phyloP scores from a whole-genome alignment of 176 grass and related monocot species.

The Oryza rufipogon region DNA sequence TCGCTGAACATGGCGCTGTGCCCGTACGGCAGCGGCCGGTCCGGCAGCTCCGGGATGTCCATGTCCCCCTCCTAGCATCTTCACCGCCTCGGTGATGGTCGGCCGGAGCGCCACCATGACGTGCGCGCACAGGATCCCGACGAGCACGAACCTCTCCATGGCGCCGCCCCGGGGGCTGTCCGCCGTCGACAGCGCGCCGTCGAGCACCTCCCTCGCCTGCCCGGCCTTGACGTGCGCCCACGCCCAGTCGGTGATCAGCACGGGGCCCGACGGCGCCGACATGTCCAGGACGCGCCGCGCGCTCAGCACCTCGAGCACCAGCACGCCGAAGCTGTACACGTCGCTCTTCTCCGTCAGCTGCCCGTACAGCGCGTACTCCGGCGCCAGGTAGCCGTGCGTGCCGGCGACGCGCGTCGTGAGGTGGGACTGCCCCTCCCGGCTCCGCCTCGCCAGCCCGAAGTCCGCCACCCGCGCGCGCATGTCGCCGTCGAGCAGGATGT shows the following conservation, averaged over 20 bases:
- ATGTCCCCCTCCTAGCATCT: constrained; percentile 94
- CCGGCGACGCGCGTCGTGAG: constrained; percentile 93
- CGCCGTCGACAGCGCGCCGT: constrained; percentile 43
- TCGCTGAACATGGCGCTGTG: constrained; percentile 51
- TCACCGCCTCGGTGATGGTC: constrained; percentile 80
- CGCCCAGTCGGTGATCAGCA: constrained; percentile 93
- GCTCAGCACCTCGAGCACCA: constrained; percentile 79
- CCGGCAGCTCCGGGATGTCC: constrained; percentile 70
- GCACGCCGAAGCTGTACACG: constrained; percentile 89
- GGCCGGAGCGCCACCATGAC: constrained; percentile 93
- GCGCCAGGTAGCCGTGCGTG: constrained; percentile 86
- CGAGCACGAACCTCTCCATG: constrained; percentile 88
- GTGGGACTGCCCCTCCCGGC: constrained; percentile 85
- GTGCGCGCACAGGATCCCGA: constrained; percentile 88
- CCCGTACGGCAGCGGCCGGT: constrained; percentile 72
- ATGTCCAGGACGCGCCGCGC: constrained; percentile 75
- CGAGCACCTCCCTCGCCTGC: constrained; percentile 60
- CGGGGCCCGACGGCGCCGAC: constrained; percentile 51
- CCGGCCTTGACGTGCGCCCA: constrained; percentile 79
- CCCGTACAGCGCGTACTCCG: constrained; percentile 91
- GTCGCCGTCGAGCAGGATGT: constrained; percentile 77
- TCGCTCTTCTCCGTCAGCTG: constrained; percentile 95
- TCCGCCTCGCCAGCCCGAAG: constrained; percentile 73
- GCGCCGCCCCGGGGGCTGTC: constrained; percentile 64
- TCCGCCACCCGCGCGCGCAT: constrained; percentile 83